Percentiles rank a stretch among this genome's conserved stretches.
phyloP scores from a whole-genome alignment of 345 rosid genomes.

The Linum lewisii region DNA sequence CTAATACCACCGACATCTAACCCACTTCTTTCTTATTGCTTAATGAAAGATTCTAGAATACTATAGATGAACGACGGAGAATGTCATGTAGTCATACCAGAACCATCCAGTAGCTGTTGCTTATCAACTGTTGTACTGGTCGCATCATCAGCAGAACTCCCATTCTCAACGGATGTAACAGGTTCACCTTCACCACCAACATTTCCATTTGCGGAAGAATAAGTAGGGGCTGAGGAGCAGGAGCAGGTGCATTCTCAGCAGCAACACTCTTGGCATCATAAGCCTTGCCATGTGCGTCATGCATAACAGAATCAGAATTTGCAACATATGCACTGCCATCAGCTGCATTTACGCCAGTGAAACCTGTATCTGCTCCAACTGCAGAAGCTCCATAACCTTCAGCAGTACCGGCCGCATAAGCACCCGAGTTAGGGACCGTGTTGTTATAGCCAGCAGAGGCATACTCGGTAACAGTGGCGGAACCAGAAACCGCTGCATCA shows the following conservation, averaged over 20 bases:
- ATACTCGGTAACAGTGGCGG: conserved; percentile 31
- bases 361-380: conserved; percentile 18
- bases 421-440: conserved; percentile 13
- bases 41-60: neutral
- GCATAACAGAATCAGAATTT: conserved; percentile 17
- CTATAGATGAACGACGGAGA: neutral
- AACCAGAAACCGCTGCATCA: conserved; percentile 43
- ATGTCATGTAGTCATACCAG: conserved; percentile 41
- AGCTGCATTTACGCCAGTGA: conserved; percentile 9
- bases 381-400: conserved; percentile 26
- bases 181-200: conserved; percentile 24
- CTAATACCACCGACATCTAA: neutral
- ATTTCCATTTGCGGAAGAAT: conserved; percentile 51
- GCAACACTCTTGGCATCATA: conserved; percentile 19
- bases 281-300: conserved; percentile 17
- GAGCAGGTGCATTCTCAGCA: conserved; percentile 17
- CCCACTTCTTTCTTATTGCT: neutral
- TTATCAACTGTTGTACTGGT: conserved; percentile 30
- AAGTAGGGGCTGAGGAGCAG: conserved; percentile 21
- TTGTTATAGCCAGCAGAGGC: conserved; percentile 22
- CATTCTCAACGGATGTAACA: conserved; percentile 44
- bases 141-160: conserved; percentile 30
- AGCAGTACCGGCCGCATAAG: conserved; percentile 24
- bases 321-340: conserved; percentile 15
- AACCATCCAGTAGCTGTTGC: conserved; percentile 36